Evolutionary conservation across 163 green algal species (phyloP).

Genomic region (Trebouxiophyceae sp.): DNA sequence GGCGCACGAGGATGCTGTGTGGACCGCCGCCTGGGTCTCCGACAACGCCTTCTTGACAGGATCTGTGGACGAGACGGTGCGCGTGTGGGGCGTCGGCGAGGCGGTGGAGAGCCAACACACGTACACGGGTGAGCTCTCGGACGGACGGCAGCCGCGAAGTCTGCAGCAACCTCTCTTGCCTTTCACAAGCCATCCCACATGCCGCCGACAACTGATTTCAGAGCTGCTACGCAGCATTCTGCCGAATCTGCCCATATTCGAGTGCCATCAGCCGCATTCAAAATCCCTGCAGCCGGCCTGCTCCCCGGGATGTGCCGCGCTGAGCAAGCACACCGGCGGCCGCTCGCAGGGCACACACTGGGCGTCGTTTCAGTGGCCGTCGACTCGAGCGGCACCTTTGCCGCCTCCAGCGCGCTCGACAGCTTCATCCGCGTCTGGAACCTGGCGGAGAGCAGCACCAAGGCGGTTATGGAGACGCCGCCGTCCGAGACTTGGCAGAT

Average conservation of each 20-base stretch:
- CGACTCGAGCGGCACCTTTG: constrained; percentile 60
- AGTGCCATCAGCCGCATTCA: neutral
- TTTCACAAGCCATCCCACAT: constrained; percentile 1
- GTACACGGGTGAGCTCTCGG: constrained; percentile 22
- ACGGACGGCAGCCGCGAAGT: no score
- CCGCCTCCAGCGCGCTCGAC: constrained; percentile 75
- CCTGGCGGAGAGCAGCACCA: constrained; percentile 42
- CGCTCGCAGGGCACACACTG: constrained; percentile 64
- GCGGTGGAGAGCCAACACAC: constrained; percentile 53
- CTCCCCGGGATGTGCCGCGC: neutral
- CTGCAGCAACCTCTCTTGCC: constrained; percentile 1
- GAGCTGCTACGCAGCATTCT: neutral
- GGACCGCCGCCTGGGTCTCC: constrained; percentile 65
- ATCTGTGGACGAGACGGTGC: constrained; percentile 84
- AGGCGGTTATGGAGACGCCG: constrained; percentile 63
- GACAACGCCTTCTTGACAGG: constrained; percentile 66
- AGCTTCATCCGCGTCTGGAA: constrained; percentile 78
- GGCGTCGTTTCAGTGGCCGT: constrained; percentile 78
- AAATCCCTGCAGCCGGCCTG: neutral
- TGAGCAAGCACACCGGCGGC: no score
- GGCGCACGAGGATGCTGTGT: constrained; percentile 82
- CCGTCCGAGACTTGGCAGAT: constrained; percentile 87
- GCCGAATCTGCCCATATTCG: neutral
- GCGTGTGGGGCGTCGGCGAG: constrained; percentile 49
- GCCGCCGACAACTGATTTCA: neutral